These are phyloP conservation scores for Glonium stellatum DNA, from an alignment of 495 filamentous ascomycete genomes.

Conservation along the genomic window DNA sequence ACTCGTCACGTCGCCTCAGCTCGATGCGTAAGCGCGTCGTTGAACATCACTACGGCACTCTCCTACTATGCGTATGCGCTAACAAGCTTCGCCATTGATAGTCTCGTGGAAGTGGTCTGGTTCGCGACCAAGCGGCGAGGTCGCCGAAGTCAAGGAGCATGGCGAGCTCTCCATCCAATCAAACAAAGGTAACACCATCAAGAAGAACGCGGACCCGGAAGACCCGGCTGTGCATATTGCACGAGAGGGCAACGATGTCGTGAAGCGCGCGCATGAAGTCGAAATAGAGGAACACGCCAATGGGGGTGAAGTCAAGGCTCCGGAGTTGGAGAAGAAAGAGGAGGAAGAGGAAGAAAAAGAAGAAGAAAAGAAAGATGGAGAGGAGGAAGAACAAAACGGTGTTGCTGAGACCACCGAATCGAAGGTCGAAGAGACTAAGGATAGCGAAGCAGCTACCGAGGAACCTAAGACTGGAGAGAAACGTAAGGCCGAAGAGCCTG, in stretches of 20 bases:
- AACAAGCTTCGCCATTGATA: constrained; percentile 21
- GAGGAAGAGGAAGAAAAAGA: constrained; percentile 27
- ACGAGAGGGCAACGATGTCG: constrained; percentile 56
- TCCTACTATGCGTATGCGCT: neutral
- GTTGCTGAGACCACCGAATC: constrained; percentile 6
- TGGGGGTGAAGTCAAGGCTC: constrained; percentile 25
- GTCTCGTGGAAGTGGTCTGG: constrained; percentile 55
- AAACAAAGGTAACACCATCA: constrained; percentile 55
- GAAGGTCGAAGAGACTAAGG: constrained; percentile 20
- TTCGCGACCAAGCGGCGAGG: constrained; percentile 47
- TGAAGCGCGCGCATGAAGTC: constrained; percentile 52
- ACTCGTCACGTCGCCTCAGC: constrained; percentile 10
- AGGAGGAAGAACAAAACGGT: constrained; percentile 18
- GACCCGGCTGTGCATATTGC: constrained; percentile 54
- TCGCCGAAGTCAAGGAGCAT: constrained; percentile 51
- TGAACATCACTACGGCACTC: neutral
- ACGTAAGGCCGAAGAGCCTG: constrained; percentile 24
- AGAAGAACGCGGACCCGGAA: constrained; percentile 49
- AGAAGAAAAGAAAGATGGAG: constrained; percentile 1
- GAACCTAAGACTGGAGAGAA: constrained; percentile 22
- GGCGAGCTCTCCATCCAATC: constrained; percentile 53
- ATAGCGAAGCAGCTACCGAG: constrained; percentile 24
- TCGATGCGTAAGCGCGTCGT: constrained; percentile 1
- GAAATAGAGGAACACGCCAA: constrained; percentile 29
- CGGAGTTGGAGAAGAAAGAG: constrained; percentile 32